Base-by-base conservation (phyloP, 192 early-diverging fungal genomes). In the Mortierella antarctica region DNA sequence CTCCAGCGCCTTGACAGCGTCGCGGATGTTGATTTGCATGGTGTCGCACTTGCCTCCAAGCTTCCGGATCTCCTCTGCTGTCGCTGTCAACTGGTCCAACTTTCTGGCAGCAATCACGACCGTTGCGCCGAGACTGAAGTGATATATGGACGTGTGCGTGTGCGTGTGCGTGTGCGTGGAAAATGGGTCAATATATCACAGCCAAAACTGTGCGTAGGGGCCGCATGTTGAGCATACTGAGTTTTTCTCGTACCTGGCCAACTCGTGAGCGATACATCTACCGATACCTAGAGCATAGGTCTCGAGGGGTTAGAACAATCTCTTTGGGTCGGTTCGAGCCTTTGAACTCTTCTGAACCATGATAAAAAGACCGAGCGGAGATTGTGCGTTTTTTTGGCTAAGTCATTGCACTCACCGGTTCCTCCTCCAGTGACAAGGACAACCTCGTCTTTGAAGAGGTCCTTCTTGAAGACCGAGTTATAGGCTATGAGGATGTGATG, bases 371-470 rank as follows among this genome's bases (percentile, higher is more conserved):
- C 10, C 8, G 58, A 54, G 41, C 14, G 8, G 4, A 42, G 13
- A 18, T 47, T 61, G 17, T 47, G 20, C 18, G 18, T 58, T 17
- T 58, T 17, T 5, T 12, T 57, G 31, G 31, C 31, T 31, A n/a
- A 44, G 48, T 44, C 53, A 15, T 41, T 47, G 5, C 18, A 17
- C 64, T 72, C 68, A 80, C 85, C 85, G n/a, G 83, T 85, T 53
- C 85, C 85, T 46, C 86, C 86, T 62, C 86, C 86, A 8, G 86
- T 87, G 17, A 87, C 71, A n/a, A 87, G 83, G 20, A 83, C 66
- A 17, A 85, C 84, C 48, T 86, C 78, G 53, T 77, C 66, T 54
- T 66, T 57, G 68, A 87, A 86, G 14, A 87, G 73, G 54, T 71
- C 71, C 17, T 76, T 63, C 51, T 74, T 82, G 70, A 84, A 86